Base-by-base conservation (phyloP, 768 basidiomycete genomes). In the Hemileccinum impolitum region DNA sequence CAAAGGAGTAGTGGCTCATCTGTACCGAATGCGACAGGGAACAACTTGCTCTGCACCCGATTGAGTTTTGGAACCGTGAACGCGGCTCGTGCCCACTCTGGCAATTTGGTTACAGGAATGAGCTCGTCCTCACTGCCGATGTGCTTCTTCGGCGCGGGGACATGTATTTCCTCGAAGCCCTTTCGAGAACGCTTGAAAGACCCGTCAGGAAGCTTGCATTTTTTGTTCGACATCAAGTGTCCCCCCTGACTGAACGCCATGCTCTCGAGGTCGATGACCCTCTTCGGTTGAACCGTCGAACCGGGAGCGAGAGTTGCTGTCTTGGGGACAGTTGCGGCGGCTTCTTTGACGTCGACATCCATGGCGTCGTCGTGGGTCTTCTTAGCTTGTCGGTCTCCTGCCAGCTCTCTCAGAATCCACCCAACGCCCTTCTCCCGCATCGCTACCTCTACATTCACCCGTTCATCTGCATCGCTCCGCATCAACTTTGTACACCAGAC, bases 401-500 rank as follows among this genome's bases (percentile, higher is more conserved):
- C 77, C 4, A 98, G 75, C 52, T 93, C 92, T 47, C 90, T 81
- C 45, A 95, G 64, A 65, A 99, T 97, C 94, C 94, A 98, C 0
- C 92, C 94, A 10, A 94, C 80, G 13, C 91, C 93, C 70, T 91
- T 95, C 73, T 98, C 95, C 39, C 95, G 78, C 96, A 99, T 99
- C 0, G 92, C 92, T 4, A 98, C 95, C 69, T 98, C 95, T 34
- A 96, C 81, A 61, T 97, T 91, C 37, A 94, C 82, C 39, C 87
- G 81, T 65, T 92, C 91, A 39, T 97, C 87, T 0, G 89, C 89
- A 58, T 87, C 84, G 46, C 86, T 87, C 21, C 95, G 82, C 69
- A 92, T 89, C 43, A 97, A 79, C 70, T 94, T 94, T 40, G 96
- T 99, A 60, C 93, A 96, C 96, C 96, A 99, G 0, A 97, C 93